Evolutionary conservation across 2,329 filamentous ascomycete genomes (phyloP).

Genomic region (Aspergillus arachidicola): DNA sequence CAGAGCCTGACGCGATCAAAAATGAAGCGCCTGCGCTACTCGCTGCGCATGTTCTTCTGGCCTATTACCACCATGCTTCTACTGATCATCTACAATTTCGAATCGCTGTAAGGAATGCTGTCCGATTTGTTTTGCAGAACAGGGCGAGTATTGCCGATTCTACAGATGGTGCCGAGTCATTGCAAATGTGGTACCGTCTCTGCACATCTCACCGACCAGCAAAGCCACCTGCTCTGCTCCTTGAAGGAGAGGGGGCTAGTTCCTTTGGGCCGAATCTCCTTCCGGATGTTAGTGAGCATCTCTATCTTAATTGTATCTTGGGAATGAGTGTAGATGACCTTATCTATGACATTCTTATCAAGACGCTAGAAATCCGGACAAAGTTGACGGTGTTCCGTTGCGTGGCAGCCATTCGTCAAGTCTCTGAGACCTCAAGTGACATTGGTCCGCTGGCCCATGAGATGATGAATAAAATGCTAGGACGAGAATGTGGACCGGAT

Average conservation of each 20-base stretch:
- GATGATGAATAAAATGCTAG: constrained; percentile 10
- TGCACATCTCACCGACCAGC: constrained; percentile 22
- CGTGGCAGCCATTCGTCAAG: constrained; percentile 8
- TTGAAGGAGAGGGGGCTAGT: constrained; percentile 20
- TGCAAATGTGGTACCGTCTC: constrained; percentile 28
- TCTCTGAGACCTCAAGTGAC: constrained; percentile 8
- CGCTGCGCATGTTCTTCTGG: constrained; percentile 10
- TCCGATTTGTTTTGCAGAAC: constrained; percentile 12
- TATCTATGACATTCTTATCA: constrained; percentile 27
- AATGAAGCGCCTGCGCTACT: constrained; percentile 5
- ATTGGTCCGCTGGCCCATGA: constrained; percentile 10
- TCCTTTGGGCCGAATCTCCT: constrained; percentile 11
- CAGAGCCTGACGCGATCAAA: background rate
- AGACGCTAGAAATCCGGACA: constrained; percentile 22
- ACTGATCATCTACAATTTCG: constrained; percentile 16
- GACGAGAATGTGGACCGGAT: constrained; percentile 5
- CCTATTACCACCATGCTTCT: constrained; percentile 21
- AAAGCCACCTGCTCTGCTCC: constrained; percentile 19
- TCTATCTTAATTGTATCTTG: constrained; percentile 20
- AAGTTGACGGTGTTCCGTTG: constrained; percentile 20
- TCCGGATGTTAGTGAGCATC: constrained; percentile 15
- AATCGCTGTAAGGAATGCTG: constrained; percentile 14
- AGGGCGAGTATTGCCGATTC: constrained; percentile 1
- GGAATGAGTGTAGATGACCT: constrained; percentile 23
- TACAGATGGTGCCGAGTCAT: background rate